phyloP scores from a whole-genome alignment of 192 early-diverging fungal genomes.

The Rhizophagus clarus region DNA sequence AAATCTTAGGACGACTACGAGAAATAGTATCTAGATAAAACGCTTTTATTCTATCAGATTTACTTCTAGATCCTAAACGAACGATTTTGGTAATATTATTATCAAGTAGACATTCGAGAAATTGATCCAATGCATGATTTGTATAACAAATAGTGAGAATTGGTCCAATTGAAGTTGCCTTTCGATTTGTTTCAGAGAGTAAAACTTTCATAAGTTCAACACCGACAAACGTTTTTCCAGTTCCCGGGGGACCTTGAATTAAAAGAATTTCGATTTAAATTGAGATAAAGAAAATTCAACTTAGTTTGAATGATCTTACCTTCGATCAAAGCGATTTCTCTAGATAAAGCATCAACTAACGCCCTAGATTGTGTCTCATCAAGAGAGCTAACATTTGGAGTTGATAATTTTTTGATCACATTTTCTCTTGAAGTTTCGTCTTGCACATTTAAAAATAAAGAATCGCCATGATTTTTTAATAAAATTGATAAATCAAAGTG shows the following conservation, averaged over 20 bases:
- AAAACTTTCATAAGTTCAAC: slow-evolving; percentile 49
- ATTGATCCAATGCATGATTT: slow-evolving; percentile 69
- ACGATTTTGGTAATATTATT: slow-evolving; percentile 38
- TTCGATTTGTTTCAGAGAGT: slow-evolving; percentile 6
- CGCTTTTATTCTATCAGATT: slow-evolving; percentile 34
- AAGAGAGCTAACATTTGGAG: slow-evolving; percentile 31
- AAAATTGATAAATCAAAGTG: slow-evolving; percentile 31
- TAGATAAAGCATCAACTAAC: slow-evolving; percentile 47
- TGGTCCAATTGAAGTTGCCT: slow-evolving; percentile 31
- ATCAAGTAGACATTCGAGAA: slow-evolving; percentile 42
- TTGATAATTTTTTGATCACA: slow-evolving; percentile 16
- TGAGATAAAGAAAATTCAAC: background rate
- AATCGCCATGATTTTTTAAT: background rate
- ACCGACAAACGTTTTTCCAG: slow-evolving; percentile 55
- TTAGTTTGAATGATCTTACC: slow-evolving; percentile 31
- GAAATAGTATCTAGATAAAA: slow-evolving; percentile 13
- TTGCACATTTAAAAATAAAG: slow-evolving; percentile 23
- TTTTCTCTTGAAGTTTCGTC: slow-evolving; percentile 12
- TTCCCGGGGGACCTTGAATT: slow-evolving; percentile 51
- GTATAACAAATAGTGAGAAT: slow-evolving; percentile 58
- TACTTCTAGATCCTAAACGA: slow-evolving; percentile 49
- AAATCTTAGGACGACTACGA: too few species aligned
- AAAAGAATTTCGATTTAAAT: background rate
- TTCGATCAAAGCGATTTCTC: slow-evolving; percentile 59
- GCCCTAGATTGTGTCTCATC: slow-evolving; percentile 56